Evolutionary conservation across 2,329 filamentous ascomycete species (phyloP).

Genomic region (Fulvia fulva): DNA sequence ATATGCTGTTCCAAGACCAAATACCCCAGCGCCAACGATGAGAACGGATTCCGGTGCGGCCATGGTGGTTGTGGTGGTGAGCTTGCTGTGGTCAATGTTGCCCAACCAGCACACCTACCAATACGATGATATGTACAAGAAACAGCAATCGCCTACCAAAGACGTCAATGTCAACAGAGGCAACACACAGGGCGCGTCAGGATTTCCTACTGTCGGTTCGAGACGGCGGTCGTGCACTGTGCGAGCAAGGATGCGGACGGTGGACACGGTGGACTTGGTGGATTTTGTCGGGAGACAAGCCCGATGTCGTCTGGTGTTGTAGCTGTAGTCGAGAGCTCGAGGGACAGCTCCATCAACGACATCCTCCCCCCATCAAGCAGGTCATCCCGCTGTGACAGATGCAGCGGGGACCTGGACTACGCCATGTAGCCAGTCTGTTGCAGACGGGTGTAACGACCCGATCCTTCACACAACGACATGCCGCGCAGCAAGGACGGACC

Average conservation of each 20-base stretch:
- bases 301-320: neutral
- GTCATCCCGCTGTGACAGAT: constrained; percentile 7
- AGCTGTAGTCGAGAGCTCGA: neutral
- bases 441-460: constrained; percentile 4
- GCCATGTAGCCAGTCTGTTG: constrained; percentile 21
- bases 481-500: neutral
- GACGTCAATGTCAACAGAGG: neutral
- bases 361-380: neutral
- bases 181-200: neutral
- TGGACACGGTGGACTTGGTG: too few species aligned
- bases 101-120: neutral
- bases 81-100: neutral
- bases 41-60: constrained; percentile 41
- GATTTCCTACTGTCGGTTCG: neutral
- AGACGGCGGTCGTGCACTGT: neutral
- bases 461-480: neutral
- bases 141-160: neutral
- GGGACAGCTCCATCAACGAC: neutral
- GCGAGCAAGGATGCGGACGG: neutral
- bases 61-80: neutral
- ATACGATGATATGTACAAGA: neutral
- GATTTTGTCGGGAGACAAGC: neutral
- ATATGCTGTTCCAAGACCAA: constrained; percentile 63
- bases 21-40: constrained; percentile 52
- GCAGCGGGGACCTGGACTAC: constrained; percentile 16